Conservation (phyloP, 2,329 filamentous ascomycete species). For the Aplosporella prunicola region DNA sequence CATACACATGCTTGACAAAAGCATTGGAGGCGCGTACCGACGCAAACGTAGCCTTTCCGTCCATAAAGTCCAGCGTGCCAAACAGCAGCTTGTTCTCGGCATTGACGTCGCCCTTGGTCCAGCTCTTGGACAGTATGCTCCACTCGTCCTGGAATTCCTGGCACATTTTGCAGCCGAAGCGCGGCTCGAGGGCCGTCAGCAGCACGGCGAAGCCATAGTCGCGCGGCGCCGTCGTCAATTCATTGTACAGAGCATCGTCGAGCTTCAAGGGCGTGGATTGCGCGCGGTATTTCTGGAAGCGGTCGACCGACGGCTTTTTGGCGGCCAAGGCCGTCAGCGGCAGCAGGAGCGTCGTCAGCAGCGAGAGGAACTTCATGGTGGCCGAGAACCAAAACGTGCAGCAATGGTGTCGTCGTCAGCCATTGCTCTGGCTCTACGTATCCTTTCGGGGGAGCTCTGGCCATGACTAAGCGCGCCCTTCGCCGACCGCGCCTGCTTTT, state of each 20-base stretch:
- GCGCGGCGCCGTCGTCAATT: conserved; percentile 65
- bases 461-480: too few relatives aligned
- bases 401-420: too few relatives aligned
- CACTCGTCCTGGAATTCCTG: conserved; percentile 90
- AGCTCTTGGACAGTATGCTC: conserved; percentile 76
- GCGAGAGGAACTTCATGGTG: conserved; percentile 57
- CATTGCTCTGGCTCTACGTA: too few relatives aligned
- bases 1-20: conserved; percentile 4
- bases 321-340: conserved; percentile 52
- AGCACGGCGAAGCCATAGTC: conserved; percentile 78
- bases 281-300: conserved; percentile 61
- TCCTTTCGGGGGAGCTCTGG: too few relatives aligned
- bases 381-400: too few relatives aligned
- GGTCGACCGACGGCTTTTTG: conserved; percentile 53
- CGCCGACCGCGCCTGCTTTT: too few relatives aligned
- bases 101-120: conserved; percentile 73
- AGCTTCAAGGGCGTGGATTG: conserved; percentile 69
- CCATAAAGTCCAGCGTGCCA: conserved; percentile 75
- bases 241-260: conserved; percentile 63
- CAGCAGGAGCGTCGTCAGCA: conserved; percentile 55
- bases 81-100: conserved; percentile 66
- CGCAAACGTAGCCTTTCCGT: conserved; percentile 78
- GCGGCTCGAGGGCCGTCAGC: conserved; percentile 73
- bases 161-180: conserved; percentile 80
- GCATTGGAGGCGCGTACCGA: conserved; percentile 48